These are phyloP conservation scores for Ophiorrhiza pumila DNA, from an alignment of 257 asterid genomes.

Conservation along the genomic window DNA sequence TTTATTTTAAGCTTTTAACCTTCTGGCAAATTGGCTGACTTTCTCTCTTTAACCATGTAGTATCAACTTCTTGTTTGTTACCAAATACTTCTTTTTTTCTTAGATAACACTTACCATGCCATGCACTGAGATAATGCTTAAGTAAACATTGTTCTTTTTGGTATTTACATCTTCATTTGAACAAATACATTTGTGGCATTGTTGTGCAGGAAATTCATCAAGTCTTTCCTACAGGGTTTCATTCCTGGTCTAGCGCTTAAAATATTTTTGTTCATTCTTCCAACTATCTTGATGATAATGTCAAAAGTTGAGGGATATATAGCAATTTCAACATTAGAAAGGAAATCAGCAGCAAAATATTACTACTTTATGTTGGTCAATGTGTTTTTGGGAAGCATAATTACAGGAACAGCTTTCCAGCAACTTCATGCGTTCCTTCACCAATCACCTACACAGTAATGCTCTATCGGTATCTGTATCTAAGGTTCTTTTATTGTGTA, in stretches of 20 bases:
- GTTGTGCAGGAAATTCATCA: constrained; percentile 70
- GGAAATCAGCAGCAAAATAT: constrained; percentile 89
- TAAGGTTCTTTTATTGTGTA: background rate
- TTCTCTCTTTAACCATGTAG: background rate
- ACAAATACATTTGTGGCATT: constrained; percentile 1
- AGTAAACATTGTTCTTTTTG: background rate
- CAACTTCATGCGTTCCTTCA: constrained; percentile 94
- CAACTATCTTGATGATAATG: constrained; percentile 68
- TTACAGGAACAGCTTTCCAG: constrained; percentile 92
- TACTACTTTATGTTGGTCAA: constrained; percentile 93
- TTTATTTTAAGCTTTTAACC: background rate
- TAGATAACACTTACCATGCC: background rate
- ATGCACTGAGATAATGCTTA: background rate
- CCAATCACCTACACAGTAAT: constrained; percentile 80
- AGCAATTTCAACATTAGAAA: constrained; percentile 69
- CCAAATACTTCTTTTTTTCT: background rate
- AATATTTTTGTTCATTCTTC: constrained; percentile 66
- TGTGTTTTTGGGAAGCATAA: constrained; percentile 93
- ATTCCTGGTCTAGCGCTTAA: constrained; percentile 92
- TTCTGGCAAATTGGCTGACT: background rate
- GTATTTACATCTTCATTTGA: background rate
- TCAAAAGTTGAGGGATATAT: constrained; percentile 92
- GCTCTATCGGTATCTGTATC: constrained; percentile 9
- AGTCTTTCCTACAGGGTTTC: constrained; percentile 94
- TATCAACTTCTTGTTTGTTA: background rate